A percentile compares a stretch with the other conserved stretches of the same genome.
These are phyloP conservation scores for Babesia sp. DNA, from an alignment of 169 alveolate genomes.

Conservation along the genomic window DNA sequence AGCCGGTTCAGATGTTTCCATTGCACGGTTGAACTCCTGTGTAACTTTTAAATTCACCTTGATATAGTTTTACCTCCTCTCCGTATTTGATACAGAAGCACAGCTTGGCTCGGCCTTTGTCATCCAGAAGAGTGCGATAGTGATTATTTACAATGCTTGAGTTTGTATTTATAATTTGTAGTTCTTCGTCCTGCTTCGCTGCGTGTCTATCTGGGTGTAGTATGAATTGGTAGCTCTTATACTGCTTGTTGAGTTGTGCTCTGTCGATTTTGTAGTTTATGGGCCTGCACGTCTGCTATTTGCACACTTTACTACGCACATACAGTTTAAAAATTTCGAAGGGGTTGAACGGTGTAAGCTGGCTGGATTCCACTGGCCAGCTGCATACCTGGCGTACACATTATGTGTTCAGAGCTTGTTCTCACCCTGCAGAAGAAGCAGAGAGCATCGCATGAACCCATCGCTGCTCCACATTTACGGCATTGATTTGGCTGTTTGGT, in stretches of 20 bases:
- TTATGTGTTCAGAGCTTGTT: neutral
- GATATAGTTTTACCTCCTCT: constrained; percentile 17
- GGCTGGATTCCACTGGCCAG: constrained; percentile 59
- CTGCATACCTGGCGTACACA: constrained; percentile 37
- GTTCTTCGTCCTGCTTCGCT: constrained; percentile 22
- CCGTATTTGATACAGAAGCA: constrained; percentile 45
- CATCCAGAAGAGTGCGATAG: constrained; percentile 44
- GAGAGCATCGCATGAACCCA: neutral
- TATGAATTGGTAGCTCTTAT: constrained; percentile 38
- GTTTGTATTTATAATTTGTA: constrained; percentile 34
- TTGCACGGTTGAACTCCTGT: constrained; percentile 27
- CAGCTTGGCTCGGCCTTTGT: constrained; percentile 46
- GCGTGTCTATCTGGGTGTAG: constrained; percentile 62
- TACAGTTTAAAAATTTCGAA: constrained; percentile 50
- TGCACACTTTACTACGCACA: neutral
- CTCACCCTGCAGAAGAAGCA: constrained; percentile 55
- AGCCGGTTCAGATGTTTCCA: constrained; percentile 5
- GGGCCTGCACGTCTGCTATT: neutral
- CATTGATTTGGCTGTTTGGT: constrained; percentile 1
- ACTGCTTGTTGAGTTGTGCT: constrained; percentile 24
- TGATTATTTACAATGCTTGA: constrained; percentile 39
- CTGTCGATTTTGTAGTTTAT: constrained; percentile 36
- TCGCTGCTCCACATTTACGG: constrained; percentile 23
- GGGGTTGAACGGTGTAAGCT: neutral
- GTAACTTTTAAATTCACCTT: neutral